Conservation (phyloP, 1,284 basidiomycete genomes). For the Volvariella surrecta region DNA sequence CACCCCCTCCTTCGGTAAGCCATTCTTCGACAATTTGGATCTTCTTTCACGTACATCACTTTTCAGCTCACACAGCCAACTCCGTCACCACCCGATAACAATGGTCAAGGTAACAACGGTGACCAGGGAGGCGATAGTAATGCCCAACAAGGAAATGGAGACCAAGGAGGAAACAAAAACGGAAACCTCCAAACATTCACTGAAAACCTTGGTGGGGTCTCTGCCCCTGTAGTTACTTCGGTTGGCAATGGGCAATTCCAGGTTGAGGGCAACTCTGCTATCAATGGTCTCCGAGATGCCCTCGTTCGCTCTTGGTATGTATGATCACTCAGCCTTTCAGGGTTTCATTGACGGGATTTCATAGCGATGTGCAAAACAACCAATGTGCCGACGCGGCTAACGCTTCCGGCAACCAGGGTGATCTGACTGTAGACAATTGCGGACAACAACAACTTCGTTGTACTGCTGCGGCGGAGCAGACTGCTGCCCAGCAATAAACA, state of each 20-base stretch:
- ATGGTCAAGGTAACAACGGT: constrained; percentile 7
- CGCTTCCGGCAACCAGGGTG: constrained; percentile 27
- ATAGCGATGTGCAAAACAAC: constrained; percentile 36
- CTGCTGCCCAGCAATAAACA: no score
- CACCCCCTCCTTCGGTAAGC: constrained; percentile 8
- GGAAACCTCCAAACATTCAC: constrained; percentile 2
- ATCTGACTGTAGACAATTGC: constrained; percentile 32
- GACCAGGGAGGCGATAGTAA: constrained; percentile 9
- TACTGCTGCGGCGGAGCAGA: constrained; percentile 13
- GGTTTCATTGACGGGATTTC: no score
- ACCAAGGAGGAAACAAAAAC: constrained; percentile 28
- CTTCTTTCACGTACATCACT: constrained; percentile 1
- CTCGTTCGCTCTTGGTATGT: constrained; percentile 1
- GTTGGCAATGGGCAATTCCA: background rate
- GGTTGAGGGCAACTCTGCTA: constrained; percentile 1
- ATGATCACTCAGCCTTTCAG: no score
- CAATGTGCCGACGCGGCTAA: constrained; percentile 36
- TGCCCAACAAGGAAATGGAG: constrained; percentile 13
- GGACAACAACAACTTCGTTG: constrained; percentile 26
- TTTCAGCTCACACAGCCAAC: constrained; percentile 5
- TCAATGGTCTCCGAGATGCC: background rate
- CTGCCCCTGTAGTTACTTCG: constrained; percentile 1
- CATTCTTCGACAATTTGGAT: background rate
- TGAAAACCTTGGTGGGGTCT: constrained; percentile 1
- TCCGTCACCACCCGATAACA: constrained; percentile 6